A percentile compares a stretch with the other conserved stretches of the same genome.
These are phyloP conservation scores for Hyaloperonospora arabidopsidis DNA, from an alignment of 352 stramenopile species.

Conservation along the genomic window DNA sequence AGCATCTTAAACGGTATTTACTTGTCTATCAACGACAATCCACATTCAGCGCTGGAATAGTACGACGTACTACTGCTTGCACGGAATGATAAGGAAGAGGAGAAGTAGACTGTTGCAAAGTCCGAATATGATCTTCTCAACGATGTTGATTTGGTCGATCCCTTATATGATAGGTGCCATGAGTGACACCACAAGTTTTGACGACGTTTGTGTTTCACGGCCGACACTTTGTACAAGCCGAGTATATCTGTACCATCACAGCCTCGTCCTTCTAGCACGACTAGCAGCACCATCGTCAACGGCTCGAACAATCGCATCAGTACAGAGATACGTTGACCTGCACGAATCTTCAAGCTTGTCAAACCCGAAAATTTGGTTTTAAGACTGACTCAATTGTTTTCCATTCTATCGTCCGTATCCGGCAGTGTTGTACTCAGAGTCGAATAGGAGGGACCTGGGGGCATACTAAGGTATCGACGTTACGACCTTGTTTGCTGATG, in stretches of 20 bases:
- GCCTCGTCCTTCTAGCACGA: constrained; percentile 3
- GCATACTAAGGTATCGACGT: too few relatives aligned
- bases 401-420: too few relatives aligned
- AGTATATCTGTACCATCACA: constrained; percentile 4
- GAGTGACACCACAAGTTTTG: background rate
- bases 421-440: too few relatives aligned
- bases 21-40: constrained; percentile 61
- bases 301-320: constrained; percentile 29
- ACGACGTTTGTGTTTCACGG: constrained; percentile 7
- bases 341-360: background rate
- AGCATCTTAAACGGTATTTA: constrained; percentile 64
- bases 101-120: constrained; percentile 6
- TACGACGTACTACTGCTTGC: constrained; percentile 41
- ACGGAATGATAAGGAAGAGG: constrained; percentile 22
- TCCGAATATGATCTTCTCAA: background rate
- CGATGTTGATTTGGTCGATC: constrained; percentile 26
- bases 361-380: too few relatives aligned
- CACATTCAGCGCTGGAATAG: constrained; percentile 45
- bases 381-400: too few relatives aligned
- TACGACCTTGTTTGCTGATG: too few relatives aligned
- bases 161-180: background rate
- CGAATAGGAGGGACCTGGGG: too few relatives aligned
- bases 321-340: constrained; percentile 23
- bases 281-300: constrained; percentile 12
- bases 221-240: constrained; percentile 11